phyloP scores from a whole-genome alignment of 495 filamentous ascomycete genomes.

The Amniculicola lignicola region DNA sequence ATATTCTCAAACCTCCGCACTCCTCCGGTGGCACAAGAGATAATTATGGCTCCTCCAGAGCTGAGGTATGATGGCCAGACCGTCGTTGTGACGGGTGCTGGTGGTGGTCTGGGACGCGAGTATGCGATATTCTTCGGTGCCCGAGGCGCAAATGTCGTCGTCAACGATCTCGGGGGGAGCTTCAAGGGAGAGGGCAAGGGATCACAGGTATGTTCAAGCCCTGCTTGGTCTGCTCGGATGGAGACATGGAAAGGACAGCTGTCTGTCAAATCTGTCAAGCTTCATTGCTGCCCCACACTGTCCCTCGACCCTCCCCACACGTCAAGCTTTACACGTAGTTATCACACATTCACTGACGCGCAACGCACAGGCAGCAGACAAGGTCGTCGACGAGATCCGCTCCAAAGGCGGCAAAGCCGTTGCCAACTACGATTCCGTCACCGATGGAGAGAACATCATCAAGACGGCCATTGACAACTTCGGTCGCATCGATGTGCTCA shows the following conservation, averaged over 20 bases:
- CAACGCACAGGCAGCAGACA: conserved; percentile 69
- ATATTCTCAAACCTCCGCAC: background rate
- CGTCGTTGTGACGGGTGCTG: conserved; percentile 93
- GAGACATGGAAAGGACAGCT: background rate
- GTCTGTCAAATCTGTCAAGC: conserved; percentile 4
- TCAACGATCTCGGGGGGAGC: conserved; percentile 93
- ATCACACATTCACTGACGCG: background rate
- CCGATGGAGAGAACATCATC: conserved; percentile 92
- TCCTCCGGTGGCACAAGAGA: background rate
- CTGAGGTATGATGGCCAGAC: conserved; percentile 95
- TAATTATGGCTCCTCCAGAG: conserved; percentile 44
- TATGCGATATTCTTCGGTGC: conserved; percentile 91
- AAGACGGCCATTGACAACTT: conserved; percentile 91
- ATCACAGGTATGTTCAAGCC: conserved; percentile 12
- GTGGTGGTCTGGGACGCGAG: conserved; percentile 88
- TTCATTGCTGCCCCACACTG: conserved; percentile 23
- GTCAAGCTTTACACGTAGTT: background rate
- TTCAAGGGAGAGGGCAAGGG: conserved; percentile 81
- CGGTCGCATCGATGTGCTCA: conserved; percentile 87
- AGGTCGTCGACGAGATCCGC: conserved; percentile 92
- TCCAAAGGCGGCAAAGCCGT: conserved; percentile 92
- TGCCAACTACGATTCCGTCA: conserved; percentile 97
- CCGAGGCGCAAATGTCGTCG: conserved; percentile 91
- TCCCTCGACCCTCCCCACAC: background rate
- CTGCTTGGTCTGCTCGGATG: background rate